Percentiles rank a stretch among this genome's conserved stretches.
These are phyloP conservation scores for Fusarium veterinarium DNA, from an alignment of 2,329 filamentous ascomycete genomes.

Conservation along the genomic window DNA sequence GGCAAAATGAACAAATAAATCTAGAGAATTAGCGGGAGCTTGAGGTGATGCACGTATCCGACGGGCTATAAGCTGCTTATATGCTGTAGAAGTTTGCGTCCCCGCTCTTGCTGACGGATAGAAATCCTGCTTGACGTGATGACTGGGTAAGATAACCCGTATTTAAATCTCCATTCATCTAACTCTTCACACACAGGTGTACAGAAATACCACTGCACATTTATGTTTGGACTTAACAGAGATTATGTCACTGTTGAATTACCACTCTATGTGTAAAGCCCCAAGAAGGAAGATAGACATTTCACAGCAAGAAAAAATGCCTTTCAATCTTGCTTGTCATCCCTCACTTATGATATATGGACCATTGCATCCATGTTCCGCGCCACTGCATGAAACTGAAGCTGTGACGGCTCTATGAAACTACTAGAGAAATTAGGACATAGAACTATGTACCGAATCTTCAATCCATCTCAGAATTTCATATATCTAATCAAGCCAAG, in stretches of 20 bases:
- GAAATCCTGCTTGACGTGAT: neutral
- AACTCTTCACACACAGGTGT: fast-evolving
- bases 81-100: neutral
- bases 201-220: neutral
- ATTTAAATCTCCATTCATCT: neutral
- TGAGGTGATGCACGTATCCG: neutral
- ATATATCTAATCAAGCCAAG: neutral
- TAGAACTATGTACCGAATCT: too few species aligned
- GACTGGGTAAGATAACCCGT: fast-evolving
- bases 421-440: neutral
- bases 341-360: fast-evolving
- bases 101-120: neutral
- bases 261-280: neutral
- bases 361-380: neutral
- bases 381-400: neutral
- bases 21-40: too few species aligned
- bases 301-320: neutral
- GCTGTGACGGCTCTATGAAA: neutral
- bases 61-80: neutral
- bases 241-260: neutral
- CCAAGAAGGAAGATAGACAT: neutral
- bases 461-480: neutral
- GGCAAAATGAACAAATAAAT: neutral
- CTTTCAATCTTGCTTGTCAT: neutral
- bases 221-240: neutral